These are phyloP conservation scores for Pleurostoma richardsiae DNA, from an alignment of 2,329 filamentous ascomycete genomes.

Conservation along the genomic window DNA sequence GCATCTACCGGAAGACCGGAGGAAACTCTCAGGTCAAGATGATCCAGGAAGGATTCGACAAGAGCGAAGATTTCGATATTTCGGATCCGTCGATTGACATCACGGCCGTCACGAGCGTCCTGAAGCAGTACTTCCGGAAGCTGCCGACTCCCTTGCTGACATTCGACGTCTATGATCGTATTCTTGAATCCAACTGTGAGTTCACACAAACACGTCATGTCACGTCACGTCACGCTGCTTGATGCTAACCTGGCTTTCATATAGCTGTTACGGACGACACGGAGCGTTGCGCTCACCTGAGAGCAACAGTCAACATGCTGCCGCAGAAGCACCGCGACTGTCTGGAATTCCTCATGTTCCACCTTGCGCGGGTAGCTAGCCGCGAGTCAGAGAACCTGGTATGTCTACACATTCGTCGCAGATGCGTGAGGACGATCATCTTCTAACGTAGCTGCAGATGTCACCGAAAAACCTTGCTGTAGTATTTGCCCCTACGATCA, in stretches of 20 bases:
- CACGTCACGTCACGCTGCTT: background rate
- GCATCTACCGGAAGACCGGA: constrained; percentile 96
- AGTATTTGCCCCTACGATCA: constrained; percentile 95
- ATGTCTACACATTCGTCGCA: constrained; percentile 23
- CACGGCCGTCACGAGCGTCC: constrained; percentile 86
- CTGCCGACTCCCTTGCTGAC: constrained; percentile 85
- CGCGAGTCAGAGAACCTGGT: constrained; percentile 81
- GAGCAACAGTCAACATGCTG: constrained; percentile 69
- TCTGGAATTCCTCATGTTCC: constrained; percentile 90
- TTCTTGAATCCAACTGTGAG: constrained; percentile 76
- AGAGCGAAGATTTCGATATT: constrained; percentile 80
- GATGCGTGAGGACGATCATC: too few relatives aligned
- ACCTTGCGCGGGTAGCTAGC: constrained; percentile 80
- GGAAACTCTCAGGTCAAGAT: constrained; percentile 86
- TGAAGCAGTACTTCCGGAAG: constrained; percentile 98
- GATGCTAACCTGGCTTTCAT: constrained; percentile 12
- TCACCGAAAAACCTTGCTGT: constrained; percentile 93
- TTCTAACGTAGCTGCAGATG: constrained; percentile 54
- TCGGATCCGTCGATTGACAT: constrained; percentile 93
- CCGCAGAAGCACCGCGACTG: constrained; percentile 83
- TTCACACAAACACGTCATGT: constrained; percentile 6
- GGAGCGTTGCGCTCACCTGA: constrained; percentile 67
- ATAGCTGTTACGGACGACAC: constrained; percentile 59
- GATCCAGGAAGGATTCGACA: constrained; percentile 89
- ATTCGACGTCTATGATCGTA: constrained; percentile 83